These are phyloP conservation scores for Hagleromyces aurorensis DNA, from an alignment of 805 yeast genomes.

Conservation along the genomic window DNA sequence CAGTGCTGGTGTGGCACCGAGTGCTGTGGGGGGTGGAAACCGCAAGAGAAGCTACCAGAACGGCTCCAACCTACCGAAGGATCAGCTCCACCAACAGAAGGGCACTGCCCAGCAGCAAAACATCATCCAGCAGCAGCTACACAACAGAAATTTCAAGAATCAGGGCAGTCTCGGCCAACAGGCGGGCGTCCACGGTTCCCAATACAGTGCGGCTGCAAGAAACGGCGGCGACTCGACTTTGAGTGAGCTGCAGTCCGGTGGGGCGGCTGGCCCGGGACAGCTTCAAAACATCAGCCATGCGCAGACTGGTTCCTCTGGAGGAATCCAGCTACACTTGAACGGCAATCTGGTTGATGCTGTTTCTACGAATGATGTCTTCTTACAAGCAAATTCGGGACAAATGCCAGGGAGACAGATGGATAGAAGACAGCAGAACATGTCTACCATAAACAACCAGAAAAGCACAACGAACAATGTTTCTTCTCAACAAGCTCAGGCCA, in stretches of 20 bases:
- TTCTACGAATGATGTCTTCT: conserved; percentile 85
- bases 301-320: conserved; percentile 4
- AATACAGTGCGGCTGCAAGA: too few relatives aligned
- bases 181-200: too few relatives aligned
- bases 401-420: too few relatives aligned
- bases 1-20: conserved; percentile 5
- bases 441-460: too few relatives aligned
- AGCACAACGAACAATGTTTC: conserved; percentile 10
- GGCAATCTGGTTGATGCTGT: conserved; percentile 77
- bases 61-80: conserved; percentile 9
- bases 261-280: conserved; percentile 3
- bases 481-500: too few relatives aligned
- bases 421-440: too few relatives aligned
- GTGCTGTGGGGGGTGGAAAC: conserved; percentile 6
- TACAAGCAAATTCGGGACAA: conserved; percentile 32
- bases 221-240: too few relatives aligned
- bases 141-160: conserved; percentile 4
- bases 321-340: conserved; percentile 19
- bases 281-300: too few relatives aligned
- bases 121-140: conserved; percentile 13
- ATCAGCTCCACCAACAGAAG: conserved; percentile 9
- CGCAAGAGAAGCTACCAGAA: conserved; percentile 20
- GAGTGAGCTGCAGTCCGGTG: too few relatives aligned
- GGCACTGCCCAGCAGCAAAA: conserved; percentile 9
- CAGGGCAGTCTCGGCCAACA: conserved; percentile 5